Conservation (phyloP, 1,139 yeast species). For the Sugiyamaella xylanicola region DNA sequence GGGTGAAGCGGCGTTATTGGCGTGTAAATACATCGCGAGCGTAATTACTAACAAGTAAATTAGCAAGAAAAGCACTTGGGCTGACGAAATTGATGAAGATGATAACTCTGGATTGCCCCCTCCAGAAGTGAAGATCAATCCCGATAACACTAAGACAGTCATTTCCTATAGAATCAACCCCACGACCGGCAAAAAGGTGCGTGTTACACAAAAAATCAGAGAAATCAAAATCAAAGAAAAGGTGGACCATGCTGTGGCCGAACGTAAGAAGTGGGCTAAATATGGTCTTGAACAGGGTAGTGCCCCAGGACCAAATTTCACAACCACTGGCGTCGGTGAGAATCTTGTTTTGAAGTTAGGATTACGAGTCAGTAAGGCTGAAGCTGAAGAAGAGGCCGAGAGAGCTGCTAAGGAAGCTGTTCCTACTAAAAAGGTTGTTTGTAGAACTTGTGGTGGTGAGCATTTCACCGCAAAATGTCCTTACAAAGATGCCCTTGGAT, state of each 20-base stretch:
- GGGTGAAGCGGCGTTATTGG: too few relatives aligned
- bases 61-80: constrained; percentile 21
- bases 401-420: constrained; percentile 65
- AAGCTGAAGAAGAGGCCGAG: constrained; percentile 57
- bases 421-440: constrained; percentile 54
- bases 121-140: constrained; percentile 71
- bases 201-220: constrained; percentile 81
- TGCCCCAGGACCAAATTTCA: constrained; percentile 85
- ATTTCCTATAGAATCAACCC: constrained; percentile 69
- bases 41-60: background rate
- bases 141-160: constrained; percentile 89
- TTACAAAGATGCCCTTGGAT: constrained; percentile 84
- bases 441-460: constrained; percentile 93
- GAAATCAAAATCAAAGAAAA: constrained; percentile 76
- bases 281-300: constrained; percentile 81
- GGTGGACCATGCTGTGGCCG: constrained; percentile 56
- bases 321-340: constrained; percentile 84
- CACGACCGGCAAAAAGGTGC: constrained; percentile 80
- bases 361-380: constrained; percentile 36
- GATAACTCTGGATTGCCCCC: constrained; percentile 34
- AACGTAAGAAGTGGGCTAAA: constrained; percentile 53
- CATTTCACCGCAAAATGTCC: constrained; percentile 98
- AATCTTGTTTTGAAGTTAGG: constrained; percentile 52
- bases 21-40: too few relatives aligned
- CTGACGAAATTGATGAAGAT: constrained; percentile 32